Evolutionary conservation across 306 rosid genomes (phyloP).

Genomic region (Dryas drummondii): DNA sequence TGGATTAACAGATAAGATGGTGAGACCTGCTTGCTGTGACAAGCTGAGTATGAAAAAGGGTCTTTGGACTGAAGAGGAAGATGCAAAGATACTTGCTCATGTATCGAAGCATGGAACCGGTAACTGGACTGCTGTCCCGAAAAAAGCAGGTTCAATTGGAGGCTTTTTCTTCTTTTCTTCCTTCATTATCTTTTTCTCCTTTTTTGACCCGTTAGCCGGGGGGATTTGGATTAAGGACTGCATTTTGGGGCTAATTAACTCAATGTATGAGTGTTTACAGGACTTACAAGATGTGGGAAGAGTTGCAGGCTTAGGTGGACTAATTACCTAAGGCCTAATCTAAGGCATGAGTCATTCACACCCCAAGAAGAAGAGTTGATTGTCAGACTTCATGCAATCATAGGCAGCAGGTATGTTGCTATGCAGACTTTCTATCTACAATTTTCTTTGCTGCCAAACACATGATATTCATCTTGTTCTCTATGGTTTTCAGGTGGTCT

Average conservation of each 20-base stretch:
- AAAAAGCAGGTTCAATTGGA: conserved; percentile 52
- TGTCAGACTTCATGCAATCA: conserved; percentile 88
- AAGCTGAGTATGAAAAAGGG: conserved; percentile 53
- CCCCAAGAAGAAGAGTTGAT: conserved; percentile 82
- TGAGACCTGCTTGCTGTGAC: conserved; percentile 52
- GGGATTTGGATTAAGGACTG: too few species aligned
- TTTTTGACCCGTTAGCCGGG: too few species aligned
- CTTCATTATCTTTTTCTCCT: not conserved
- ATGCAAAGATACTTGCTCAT: conserved; percentile 53
- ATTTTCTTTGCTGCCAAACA: not conserved
- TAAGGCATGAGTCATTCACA: conserved; percentile 64
- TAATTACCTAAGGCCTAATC: conserved; percentile 54
- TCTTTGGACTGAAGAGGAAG: conserved; percentile 60
- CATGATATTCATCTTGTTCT: conserved; percentile 7
- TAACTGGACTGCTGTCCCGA: conserved; percentile 65
- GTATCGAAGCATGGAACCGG: conserved; percentile 56
- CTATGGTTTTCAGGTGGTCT: conserved; percentile 52
- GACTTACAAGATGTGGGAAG: conserved; percentile 75
- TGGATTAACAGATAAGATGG: conserved; percentile 50
- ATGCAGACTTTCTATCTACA: not conserved
- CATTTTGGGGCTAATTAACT: not conserved
- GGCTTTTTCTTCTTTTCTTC: too few species aligned
- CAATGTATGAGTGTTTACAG: conserved; percentile 34
- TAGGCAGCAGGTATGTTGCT: conserved; percentile 81
- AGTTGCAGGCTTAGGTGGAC: conserved; percentile 73